Percentiles rank a stretch among this genome's conserved stretches.
phyloP scores from a whole-genome alignment of 257 asterid species.

The Mitragyna speciosa region DNA sequence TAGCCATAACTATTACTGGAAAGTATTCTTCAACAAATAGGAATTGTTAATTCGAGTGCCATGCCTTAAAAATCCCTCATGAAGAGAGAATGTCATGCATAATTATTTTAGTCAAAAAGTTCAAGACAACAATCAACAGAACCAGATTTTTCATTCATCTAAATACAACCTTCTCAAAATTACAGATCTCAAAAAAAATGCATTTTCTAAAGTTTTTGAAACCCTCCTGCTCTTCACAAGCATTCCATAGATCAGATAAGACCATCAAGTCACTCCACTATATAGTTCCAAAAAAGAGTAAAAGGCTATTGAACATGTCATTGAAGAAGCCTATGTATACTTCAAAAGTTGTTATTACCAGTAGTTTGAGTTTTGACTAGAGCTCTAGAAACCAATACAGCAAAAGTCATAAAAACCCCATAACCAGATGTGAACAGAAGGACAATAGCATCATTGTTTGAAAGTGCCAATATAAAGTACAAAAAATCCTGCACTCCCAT shows the following conservation, averaged over 20 bases:
- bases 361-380: background rate
- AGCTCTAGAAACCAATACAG: background rate
- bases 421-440: background rate
- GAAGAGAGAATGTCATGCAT: background rate
- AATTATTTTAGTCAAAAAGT: background rate
- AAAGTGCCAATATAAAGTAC: background rate
- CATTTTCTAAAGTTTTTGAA: background rate
- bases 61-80: background rate
- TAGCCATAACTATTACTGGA: too few species aligned
- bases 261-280: background rate
- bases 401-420: background rate
- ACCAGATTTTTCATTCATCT: background rate
- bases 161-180: background rate
- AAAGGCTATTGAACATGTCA: background rate
- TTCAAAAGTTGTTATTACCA: background rate
- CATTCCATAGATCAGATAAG: background rate
- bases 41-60: too few species aligned
- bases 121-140: background rate
- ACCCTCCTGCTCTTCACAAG: background rate
- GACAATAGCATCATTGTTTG: background rate
- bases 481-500: background rate
- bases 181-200: too few species aligned
- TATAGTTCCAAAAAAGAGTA: background rate
- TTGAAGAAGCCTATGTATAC: background rate
- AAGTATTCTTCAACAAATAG: too few species aligned